These are phyloP conservation scores for Salix koriyanagi DNA, from an alignment of 345 rosid species.

Conservation along the genomic window DNA sequence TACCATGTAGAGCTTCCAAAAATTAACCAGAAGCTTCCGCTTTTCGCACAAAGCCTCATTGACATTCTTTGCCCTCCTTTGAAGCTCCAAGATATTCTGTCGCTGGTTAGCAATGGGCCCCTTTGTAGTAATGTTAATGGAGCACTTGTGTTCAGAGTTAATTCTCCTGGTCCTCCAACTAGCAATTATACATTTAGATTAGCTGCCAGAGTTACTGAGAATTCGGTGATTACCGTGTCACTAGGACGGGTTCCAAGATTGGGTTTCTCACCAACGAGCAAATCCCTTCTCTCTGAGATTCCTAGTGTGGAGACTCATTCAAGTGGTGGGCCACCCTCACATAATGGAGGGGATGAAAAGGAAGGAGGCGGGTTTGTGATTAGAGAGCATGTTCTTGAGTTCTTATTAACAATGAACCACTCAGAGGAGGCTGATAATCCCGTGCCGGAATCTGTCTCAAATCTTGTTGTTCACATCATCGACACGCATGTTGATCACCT, in stretches of 20 bases:
- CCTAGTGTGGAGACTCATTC: slow-evolving; percentile 74
- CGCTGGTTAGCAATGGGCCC: slow-evolving; percentile 93
- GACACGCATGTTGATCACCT: slow-evolving; percentile 95
- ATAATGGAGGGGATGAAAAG: slow-evolving; percentile 42
- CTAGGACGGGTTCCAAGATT: slow-evolving; percentile 86
- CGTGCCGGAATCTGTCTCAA: slow-evolving; percentile 77
- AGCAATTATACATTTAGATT: slow-evolving; percentile 77
- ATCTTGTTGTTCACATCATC: slow-evolving; percentile 81
- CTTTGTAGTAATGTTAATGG: slow-evolving; percentile 88
- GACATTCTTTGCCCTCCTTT: slow-evolving; percentile 89
- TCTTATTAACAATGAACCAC: slow-evolving; percentile 89
- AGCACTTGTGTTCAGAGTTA: slow-evolving; percentile 89
- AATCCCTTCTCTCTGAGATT: slow-evolving; percentile 84
- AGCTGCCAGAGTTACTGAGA: slow-evolving; percentile 86
- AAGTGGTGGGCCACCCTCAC: slow-evolving; percentile 25
- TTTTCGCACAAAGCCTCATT: slow-evolving; percentile 81
- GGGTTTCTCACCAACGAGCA: slow-evolving; percentile 75
- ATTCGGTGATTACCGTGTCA: slow-evolving; percentile 88
- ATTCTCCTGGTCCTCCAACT: slow-evolving; percentile 82
- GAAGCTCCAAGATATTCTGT: slow-evolving; percentile 91
- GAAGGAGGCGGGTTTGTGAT: slow-evolving; percentile 71
- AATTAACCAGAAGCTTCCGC: slow-evolving; percentile 70
- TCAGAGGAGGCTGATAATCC: slow-evolving; percentile 99
- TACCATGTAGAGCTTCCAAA: slow-evolving; percentile 89
- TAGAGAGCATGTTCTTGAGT: slow-evolving; percentile 96